A percentile compares a stretch with the other conserved stretches of the same genome.
These are phyloP conservation scores for Ceriops zippeliana DNA, from an alignment of 345 rosid species.

Conservation along the genomic window DNA sequence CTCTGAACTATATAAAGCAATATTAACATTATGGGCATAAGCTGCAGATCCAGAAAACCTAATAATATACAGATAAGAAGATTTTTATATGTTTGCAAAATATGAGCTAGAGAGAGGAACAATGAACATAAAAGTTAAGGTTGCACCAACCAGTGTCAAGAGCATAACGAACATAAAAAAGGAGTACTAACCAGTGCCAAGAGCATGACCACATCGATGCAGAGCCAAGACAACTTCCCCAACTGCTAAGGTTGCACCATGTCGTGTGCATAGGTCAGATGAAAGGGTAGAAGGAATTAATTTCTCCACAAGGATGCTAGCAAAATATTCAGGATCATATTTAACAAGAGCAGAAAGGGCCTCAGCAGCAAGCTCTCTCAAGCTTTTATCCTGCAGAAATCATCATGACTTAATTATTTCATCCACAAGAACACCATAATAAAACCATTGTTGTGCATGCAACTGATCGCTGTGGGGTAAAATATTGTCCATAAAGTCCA, in stretches of 20 bases:
- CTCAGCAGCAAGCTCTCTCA: conserved; percentile 87
- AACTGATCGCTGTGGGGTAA: too few relatives aligned
- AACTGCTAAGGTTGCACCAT: conserved; percentile 87
- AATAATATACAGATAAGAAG: neutral
- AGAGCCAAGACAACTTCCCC: conserved; percentile 83
- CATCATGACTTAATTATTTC: neutral
- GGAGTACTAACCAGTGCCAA: conserved; percentile 60
- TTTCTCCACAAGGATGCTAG: conserved; percentile 58
- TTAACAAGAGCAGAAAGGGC: conserved; percentile 88
- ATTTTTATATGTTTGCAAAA: neutral
- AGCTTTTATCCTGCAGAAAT: conserved; percentile 65
- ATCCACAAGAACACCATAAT: neutral
- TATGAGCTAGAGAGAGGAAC: neutral
- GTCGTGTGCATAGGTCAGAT: conserved; percentile 83
- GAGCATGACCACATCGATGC: conserved; percentile 50
- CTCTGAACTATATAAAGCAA: neutral
- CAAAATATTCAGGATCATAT: conserved; percentile 70
- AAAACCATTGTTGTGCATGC: neutral
- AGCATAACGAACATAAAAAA: conserved; percentile 15
- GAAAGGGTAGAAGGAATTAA: conserved; percentile 80
- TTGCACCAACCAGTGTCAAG: conserved; percentile 63
- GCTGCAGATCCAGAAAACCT: neutral
- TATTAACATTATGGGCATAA: too few relatives aligned
- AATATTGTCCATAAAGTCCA: too few relatives aligned
- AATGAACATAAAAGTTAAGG: neutral